Base-by-base conservation (phyloP, 257 asterid genomes). In the Phtheirospermum japonicum region DNA sequence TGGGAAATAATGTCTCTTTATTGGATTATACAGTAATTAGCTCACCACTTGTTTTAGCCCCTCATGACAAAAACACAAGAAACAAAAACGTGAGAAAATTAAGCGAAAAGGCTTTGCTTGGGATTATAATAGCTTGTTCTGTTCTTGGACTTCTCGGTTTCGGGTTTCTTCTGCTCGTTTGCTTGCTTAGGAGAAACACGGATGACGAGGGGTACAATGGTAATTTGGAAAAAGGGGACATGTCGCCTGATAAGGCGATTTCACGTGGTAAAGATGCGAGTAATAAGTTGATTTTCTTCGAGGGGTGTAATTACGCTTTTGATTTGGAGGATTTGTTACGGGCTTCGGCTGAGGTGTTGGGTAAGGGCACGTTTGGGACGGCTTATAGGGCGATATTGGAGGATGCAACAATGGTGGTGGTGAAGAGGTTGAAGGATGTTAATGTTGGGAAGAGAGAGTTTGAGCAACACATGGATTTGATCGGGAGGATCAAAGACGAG, bases 391-490 rank as follows among this genome's bases (percentile, higher is more conserved):
- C 96, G 4, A 83, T 83, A 40, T 34, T 88, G 6, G 96, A 88
- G 75, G 95, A 88, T 9, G 82, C 88, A 0, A 83, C 76, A 19
- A 72, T 61, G 13, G 89, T 88, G 64, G 95, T 83, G 17, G 95
- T 88, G 64, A 88, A 88, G 83, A 79, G 96, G 76, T 69, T 85
- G 77, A 88, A 88, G 76, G 96, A 88, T n/a, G 92, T 88, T 53
- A 77, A 80, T 9, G 95, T 76, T 0, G 92, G 95, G 37, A 88
- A 83, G 79, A 77, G 72, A 60, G 96, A 88, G 42, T 88, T 88
- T 48, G 95, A 88, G 81, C 95, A 81, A 43, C 94, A 83, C 49
- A 79, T 85, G 92, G 88, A 78, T 66, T 43, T 82, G 19, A 85
- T 86, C 30, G 95, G 96, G 48, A 70, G 80, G 26, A 83, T 88